phyloP scores from a whole-genome alignment of 192 early-diverging fungal species.

The Podochytrium sp. region DNA sequence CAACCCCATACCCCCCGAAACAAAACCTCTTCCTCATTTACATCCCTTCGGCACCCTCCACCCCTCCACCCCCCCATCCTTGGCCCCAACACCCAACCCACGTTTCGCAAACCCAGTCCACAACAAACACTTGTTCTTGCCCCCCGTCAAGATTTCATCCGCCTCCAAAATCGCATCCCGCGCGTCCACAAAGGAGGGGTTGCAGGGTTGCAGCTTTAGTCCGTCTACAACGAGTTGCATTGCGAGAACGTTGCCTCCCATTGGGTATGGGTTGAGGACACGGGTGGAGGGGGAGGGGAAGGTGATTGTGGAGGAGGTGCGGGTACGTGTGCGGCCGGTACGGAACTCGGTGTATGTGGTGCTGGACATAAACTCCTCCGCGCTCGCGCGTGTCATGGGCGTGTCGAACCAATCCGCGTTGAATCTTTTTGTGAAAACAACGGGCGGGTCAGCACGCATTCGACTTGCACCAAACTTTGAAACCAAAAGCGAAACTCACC shows the following conservation, averaged over 20 bases:
- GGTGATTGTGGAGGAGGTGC: background rate
- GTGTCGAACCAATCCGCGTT: constrained; percentile 54
- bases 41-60: constrained; percentile 49
- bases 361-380: background rate
- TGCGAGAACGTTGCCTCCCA: constrained; percentile 50
- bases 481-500: too few species aligned
- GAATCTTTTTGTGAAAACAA: too few species aligned
- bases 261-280: background rate
- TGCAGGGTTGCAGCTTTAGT: constrained; percentile 58
- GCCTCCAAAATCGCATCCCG: constrained; percentile 56
- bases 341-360: constrained; percentile 39
- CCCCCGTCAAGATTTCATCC: constrained; percentile 44
- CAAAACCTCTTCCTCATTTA: background rate
- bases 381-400: background rate
- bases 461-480: too few species aligned
- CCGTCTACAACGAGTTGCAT: constrained; percentile 59
- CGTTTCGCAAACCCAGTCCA: constrained; percentile 80
- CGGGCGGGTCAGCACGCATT: too few species aligned
- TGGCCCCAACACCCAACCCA: constrained; percentile 80
- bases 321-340: constrained; percentile 25
- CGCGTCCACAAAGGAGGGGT: constrained; percentile 57
- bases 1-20: too few species aligned
- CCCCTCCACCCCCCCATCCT: constrained; percentile 41
- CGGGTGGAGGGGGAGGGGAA: background rate
- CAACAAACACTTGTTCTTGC: constrained; percentile 48